phyloP scores from a whole-genome alignment of 140 eudicot species.

The Erigeron philadelphicus region DNA sequence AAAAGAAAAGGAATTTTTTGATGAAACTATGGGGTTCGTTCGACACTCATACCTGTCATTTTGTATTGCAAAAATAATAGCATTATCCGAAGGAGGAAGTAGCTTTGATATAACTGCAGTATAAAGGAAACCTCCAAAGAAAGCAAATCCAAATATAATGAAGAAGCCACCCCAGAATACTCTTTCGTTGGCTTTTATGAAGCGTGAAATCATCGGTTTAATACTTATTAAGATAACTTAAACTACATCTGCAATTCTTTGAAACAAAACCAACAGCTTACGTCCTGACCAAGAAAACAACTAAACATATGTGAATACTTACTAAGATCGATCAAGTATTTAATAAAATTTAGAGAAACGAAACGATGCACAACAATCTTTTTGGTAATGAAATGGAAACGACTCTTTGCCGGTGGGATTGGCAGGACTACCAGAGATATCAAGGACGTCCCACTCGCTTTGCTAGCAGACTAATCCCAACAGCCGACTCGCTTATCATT shows the following conservation, averaged over 20 bases:
- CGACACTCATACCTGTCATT: constrained; percentile 29
- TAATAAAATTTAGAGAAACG: too few relatives aligned
- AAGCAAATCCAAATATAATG: constrained; percentile 29
- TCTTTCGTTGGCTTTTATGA: constrained; percentile 27
- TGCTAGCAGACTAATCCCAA: too few relatives aligned
- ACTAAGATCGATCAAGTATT: too few relatives aligned
- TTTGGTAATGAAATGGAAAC: not conserved
- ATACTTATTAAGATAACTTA: too few relatives aligned
- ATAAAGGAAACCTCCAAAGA: constrained; percentile 35
- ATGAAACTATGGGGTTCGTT: not conserved
- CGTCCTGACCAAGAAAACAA: not conserved
- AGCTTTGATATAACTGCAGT: constrained; percentile 38
- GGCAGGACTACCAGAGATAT: too few relatives aligned
- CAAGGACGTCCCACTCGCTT: too few relatives aligned
- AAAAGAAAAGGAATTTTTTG: not conserved
- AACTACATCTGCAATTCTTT: not conserved
- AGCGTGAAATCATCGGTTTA: constrained; percentile 19
- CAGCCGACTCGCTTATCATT: too few relatives aligned
- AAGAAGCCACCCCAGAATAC: constrained; percentile 37
- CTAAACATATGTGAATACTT: too few relatives aligned
- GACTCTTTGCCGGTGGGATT: too few relatives aligned
- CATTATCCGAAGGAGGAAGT: constrained; percentile 29
- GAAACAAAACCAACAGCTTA: not conserved
- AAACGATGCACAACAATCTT: too few relatives aligned
- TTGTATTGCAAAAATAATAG: constrained; percentile 35